Base-by-base conservation (phyloP, 192 early-diverging fungal species). In the Linnemannia elongata region DNA sequence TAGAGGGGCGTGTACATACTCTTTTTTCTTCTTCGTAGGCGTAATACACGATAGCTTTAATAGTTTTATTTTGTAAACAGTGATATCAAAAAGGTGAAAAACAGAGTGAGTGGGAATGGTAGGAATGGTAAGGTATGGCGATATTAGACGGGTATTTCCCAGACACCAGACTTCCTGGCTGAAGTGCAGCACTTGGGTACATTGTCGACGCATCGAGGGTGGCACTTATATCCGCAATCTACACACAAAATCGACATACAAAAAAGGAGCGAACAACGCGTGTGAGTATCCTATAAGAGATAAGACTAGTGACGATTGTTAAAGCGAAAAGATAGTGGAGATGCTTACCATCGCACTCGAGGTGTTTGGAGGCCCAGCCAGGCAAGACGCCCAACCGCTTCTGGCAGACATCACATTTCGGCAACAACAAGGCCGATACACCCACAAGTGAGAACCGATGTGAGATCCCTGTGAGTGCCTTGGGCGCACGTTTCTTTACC, bases 341-440 rank as follows among this genome's bases (percentile, higher is more conserved):
- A 22, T 35, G 1, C 10, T 77, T 86, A 86, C 84, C 84, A 45
- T 86, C 84, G 30, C 84, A 86, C 27, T 86, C 79, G 24, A 86
- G 66, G 63, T 86, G 84, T 27, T 86, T 86, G 20, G 84, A 72
- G 17, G 79, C 76, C 84, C 84, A 86, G 27, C 84, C 84, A 17
- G 84, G 84, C n/a, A 86, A 30, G 8, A 86, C 75, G 2, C 84
- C 84, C 6, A 86, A 27, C 24, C 84, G 69, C 24, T 81, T 80
- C 47, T 69, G 74, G 35, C 84, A 86, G 66, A 81, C 84, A 77
- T 86, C 84, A 44, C 84, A 86, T 71, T 81, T 86, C 30, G 84
- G 84, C 44, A 86, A 45, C 63, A 86, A 47, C 44, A 74, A 75
- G 5, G 84, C 69, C 57, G 84, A 86, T 17, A 77, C 80, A 8